Evolutionary conservation across 768 basidiomycete species (phyloP), one percentile per base, ranked within the genome.

Genomic region (Amanita muscaria): DNA sequence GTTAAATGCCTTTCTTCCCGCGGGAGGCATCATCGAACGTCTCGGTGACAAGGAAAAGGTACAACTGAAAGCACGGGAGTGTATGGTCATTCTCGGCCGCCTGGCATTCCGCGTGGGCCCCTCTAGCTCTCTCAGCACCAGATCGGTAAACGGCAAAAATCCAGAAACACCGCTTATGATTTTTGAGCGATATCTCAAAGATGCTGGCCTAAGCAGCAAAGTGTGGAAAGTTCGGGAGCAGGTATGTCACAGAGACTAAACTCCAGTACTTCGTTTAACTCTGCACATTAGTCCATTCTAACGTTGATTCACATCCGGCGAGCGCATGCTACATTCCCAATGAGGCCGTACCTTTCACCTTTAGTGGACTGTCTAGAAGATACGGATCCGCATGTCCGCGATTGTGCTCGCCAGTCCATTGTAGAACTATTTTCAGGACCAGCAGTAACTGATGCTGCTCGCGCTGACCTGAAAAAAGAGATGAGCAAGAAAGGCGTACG

Each of bases 381-480:
- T 62, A 78, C 80, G 1, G 96, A 99, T 57, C 77, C 84, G 15
- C 78, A 80, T 53, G 96, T 98, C 42, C 83, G 96, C 34, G 85
- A 91, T 44, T 83, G 81, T 57, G 83, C 93, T 6, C 78, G 83
- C 39, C 74, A 77, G 53, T 81, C 88, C 1, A 75, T 90, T 47
- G 74, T 96, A 12, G 80, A 83, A 51, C 70, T 99, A 44, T 94
- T 97, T 57, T 81, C 88, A 1, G 87, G 88, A 12, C 75, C 83
- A 0, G 78, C 76, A 4, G 88, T 90, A 11, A 79, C 83, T 2
- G 84, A 93, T 57, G 80, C 79, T 6, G 96, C 96, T 3, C 80
- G 88, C 41, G 79, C 91, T 3, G 94, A 98, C 60, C 70, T 98
- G 43, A 97, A 96, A 72, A 92, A 90, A 58, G 85, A 90, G 59